Evolutionary conservation across 2,329 filamentous ascomycete species (phyloP).

Genomic region (Ilyonectria mors-panacis): DNA sequence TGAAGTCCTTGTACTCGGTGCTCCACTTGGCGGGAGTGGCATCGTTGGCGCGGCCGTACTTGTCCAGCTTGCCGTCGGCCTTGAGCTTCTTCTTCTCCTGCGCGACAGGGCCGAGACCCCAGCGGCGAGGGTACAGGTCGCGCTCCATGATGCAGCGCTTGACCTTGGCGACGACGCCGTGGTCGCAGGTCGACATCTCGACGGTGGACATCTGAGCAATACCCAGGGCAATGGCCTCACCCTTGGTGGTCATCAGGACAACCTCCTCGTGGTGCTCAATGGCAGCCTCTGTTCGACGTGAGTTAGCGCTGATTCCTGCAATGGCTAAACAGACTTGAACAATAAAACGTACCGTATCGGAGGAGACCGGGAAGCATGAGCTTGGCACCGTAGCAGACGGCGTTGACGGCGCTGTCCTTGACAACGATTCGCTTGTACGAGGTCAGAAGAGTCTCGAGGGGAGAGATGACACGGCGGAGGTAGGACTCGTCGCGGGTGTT

Average conservation of each 20-base stretch:
- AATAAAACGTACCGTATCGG: conserved; percentile 80
- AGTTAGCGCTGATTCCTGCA: conserved; percentile 46
- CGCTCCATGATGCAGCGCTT: conserved; percentile 99
- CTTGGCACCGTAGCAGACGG: conserved; percentile 98
- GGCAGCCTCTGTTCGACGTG: conserved; percentile 74
- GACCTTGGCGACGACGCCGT: conserved; percentile 98
- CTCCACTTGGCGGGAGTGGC: conserved; percentile 95
- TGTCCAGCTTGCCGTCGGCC: conserved; percentile 97
- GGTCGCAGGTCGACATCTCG: conserved; percentile 96
- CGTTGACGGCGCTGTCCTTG: conserved; percentile 88
- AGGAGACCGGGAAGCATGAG: conserved; percentile 98
- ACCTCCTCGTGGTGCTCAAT: conserved; percentile 98
- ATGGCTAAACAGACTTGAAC: not conserved
- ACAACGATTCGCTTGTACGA: conserved; percentile 98
- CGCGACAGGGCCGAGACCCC: conserved; percentile 94
- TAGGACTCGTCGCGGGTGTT: conserved; percentile 96
- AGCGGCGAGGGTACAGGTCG: conserved; percentile 95
- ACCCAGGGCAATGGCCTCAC: conserved; percentile 95
- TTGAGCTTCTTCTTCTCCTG: conserved; percentile 99
- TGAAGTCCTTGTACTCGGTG: conserved; percentile 92
- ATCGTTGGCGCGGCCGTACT: conserved; percentile 94
- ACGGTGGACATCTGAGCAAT: conserved; percentile 99
- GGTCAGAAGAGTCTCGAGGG: conserved; percentile 91
- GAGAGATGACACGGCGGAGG: conserved; percentile 90
- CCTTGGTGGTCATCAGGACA: conserved; percentile 98